Conservation (phyloP, 495 filamentous ascomycete genomes). For the Usnea hakonensis region DNA sequence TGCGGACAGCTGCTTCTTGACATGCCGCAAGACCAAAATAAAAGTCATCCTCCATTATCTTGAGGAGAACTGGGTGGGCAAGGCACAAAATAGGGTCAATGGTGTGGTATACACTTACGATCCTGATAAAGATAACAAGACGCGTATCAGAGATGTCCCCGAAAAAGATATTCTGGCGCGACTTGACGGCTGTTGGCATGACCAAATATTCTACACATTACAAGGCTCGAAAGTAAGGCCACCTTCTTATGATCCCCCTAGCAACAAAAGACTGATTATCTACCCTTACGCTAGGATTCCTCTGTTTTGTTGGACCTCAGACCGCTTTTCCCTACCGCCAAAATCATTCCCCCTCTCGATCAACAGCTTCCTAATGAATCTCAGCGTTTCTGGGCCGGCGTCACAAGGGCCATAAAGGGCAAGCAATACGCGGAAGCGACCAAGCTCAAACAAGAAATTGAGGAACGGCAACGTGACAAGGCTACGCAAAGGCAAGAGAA, state of each 20-base stretch:
- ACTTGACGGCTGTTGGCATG: constrained; percentile 77
- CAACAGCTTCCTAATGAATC: constrained; percentile 84
- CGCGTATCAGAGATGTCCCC: constrained; percentile 73
- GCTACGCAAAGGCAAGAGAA: constrained; percentile 66
- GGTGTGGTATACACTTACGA: constrained; percentile 87
- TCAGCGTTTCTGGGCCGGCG: constrained; percentile 74
- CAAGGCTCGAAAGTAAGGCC: constrained; percentile 39
- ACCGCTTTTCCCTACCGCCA: constrained; percentile 67
- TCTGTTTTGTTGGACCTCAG: constrained; percentile 77
- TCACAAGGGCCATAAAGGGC: constrained; percentile 77
- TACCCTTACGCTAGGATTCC: constrained; percentile 43
- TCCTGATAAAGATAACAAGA: constrained; percentile 67
- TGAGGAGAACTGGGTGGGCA: constrained; percentile 91
- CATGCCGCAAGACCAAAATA: constrained; percentile 76
- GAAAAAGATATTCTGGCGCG: constrained; percentile 75
- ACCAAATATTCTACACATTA: constrained; percentile 58
- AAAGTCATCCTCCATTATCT: constrained; percentile 88
- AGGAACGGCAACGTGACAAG: constrained; percentile 80
- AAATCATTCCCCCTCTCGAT: constrained; percentile 66
- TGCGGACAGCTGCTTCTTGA: constrained; percentile 76
- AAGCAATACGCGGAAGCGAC: constrained; percentile 84
- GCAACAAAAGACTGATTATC: constrained; percentile 23
- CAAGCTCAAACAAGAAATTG: constrained; percentile 78
- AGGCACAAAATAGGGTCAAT: constrained; percentile 81
- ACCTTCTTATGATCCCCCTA: constrained; percentile 6